A percentile compares a stretch with the other conserved stretches of the same genome.
Evolutionary conservation across 345 rosid species (phyloP).

Genomic region (Gynandropsis gynandra): DNA sequence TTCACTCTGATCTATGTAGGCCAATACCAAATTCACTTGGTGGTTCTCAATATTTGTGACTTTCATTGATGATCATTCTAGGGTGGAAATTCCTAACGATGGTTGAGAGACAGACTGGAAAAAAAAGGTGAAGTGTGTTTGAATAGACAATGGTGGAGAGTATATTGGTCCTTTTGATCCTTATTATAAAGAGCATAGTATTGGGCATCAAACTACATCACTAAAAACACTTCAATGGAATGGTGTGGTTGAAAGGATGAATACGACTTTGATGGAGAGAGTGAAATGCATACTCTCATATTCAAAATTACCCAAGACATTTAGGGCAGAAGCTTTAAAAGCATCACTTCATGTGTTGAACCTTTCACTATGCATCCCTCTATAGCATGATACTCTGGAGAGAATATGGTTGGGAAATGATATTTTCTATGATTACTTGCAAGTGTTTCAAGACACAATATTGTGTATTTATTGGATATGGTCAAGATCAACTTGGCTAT

Average conservation of each 20-base stretch:
- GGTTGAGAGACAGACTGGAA: background rate
- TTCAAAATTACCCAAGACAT: background rate
- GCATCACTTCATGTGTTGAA: background rate
- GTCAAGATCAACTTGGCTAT: background rate
- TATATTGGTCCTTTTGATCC: background rate
- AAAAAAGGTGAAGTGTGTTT: background rate
- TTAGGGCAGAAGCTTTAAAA: background rate
- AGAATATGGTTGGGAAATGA: background rate
- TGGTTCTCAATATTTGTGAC: background rate
- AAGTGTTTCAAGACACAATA: background rate
- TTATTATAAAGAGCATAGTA: background rate
- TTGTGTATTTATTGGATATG: background rate
- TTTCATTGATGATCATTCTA: background rate
- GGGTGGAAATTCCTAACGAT: background rate
- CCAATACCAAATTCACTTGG: background rate
- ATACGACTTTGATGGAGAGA: background rate
- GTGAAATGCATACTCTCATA: background rate
- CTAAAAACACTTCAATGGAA: background rate
- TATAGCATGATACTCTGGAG: background rate
- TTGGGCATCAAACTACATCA: background rate
- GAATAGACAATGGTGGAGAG: background rate
- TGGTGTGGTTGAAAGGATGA: too few species aligned
- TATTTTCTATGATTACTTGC: background rate
- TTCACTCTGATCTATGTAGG: background rate
- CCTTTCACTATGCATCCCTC: background rate